A percentile compares a stretch with the other conserved stretches of the same genome.
These are phyloP conservation scores for Hysterangium stoloniferum DNA, from an alignment of 768 basidiomycete genomes.

Conservation along the genomic window DNA sequence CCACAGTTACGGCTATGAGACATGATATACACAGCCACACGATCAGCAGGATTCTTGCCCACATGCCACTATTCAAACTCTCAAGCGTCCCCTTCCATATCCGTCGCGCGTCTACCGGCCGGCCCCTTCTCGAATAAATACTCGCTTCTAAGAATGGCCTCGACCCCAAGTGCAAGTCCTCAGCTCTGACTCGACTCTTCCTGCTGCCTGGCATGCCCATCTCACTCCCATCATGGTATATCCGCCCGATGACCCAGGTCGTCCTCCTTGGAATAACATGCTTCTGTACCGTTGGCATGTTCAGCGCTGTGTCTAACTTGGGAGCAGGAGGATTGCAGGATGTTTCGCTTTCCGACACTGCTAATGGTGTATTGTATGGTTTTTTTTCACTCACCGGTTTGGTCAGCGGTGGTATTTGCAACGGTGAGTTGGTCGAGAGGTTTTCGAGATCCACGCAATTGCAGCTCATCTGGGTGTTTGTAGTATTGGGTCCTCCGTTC, in stretches of 20 bases:
- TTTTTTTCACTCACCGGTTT: conserved; percentile 36
- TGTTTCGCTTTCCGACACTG: conserved; percentile 30
- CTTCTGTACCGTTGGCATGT: conserved; percentile 33
- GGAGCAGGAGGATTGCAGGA: conserved; percentile 35
- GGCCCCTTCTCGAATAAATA: too few species aligned
- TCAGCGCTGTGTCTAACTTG: conserved; percentile 30
- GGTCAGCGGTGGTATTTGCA: conserved; percentile 31
- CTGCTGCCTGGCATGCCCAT: too few species aligned
- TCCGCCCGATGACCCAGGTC: conserved; percentile 25
- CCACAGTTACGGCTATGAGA: too few species aligned
- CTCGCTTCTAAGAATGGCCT: too few species aligned
- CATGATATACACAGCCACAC: too few species aligned
- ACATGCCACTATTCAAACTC: too few species aligned
- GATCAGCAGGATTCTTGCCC: too few species aligned
- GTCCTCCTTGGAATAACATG: conserved; percentile 28
- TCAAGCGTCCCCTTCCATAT: too few species aligned
- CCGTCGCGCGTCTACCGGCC: neutral
- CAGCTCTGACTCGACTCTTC: too few species aligned
- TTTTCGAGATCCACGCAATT: too few species aligned
- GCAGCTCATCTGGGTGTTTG: conserved; percentile 7
- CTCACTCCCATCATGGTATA: conserved; percentile 3
- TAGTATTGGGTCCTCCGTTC: conserved; percentile 40
- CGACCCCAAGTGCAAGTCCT: too few species aligned
- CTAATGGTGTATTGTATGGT: conserved; percentile 37
- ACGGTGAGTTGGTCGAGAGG: conserved; percentile 22